phyloP scores from a whole-genome alignment of 202 grass and related monocot species.

The Saccharum hybrid region DNA sequence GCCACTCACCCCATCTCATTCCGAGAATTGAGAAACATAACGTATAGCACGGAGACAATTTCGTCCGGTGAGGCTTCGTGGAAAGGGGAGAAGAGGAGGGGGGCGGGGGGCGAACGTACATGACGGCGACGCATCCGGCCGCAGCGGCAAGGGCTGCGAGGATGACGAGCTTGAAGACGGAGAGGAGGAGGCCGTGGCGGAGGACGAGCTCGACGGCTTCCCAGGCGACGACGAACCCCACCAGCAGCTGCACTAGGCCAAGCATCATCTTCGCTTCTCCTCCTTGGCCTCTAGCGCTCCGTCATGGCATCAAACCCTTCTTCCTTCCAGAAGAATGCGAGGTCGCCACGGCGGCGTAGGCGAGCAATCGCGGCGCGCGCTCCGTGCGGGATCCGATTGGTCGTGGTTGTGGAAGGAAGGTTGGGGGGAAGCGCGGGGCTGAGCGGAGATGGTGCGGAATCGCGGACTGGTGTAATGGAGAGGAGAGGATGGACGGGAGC shows the following conservation, averaged over 20 bases:
- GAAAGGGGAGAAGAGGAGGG: too few relatives aligned
- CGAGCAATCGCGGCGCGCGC: conserved; percentile 8
- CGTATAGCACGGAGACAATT: not conserved
- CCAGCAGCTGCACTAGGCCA: conserved; percentile 58
- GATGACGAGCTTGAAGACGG: conserved; percentile 46
- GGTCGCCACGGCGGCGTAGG: not conserved
- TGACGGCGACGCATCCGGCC: conserved; percentile 26
- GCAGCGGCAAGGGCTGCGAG: conserved; percentile 20
- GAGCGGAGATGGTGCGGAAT: conserved; percentile 26
- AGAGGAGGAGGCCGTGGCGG: conserved; percentile 54
- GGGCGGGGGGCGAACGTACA: conserved; percentile 17
- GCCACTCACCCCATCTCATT: not conserved
- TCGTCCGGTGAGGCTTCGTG: not conserved
- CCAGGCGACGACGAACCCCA: conserved; percentile 58
- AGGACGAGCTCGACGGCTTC: conserved; percentile 60
- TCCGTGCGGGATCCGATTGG: conserved; percentile 27
- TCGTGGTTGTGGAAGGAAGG: not conserved
- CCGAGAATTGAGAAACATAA: conserved; percentile 3
- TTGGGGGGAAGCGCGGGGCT: conserved; percentile 3
- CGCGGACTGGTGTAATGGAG: conserved; percentile 47
- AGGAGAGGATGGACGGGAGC: not conserved
- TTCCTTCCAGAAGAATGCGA: conserved; percentile 22
- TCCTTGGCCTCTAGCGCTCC: conserved; percentile 17
- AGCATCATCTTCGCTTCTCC: conserved; percentile 39
- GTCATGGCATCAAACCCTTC: conserved; percentile 10